These are phyloP conservation scores for Inga leiocalycina DNA, from an alignment of 306 rosid genomes.

Conservation along the genomic window DNA sequence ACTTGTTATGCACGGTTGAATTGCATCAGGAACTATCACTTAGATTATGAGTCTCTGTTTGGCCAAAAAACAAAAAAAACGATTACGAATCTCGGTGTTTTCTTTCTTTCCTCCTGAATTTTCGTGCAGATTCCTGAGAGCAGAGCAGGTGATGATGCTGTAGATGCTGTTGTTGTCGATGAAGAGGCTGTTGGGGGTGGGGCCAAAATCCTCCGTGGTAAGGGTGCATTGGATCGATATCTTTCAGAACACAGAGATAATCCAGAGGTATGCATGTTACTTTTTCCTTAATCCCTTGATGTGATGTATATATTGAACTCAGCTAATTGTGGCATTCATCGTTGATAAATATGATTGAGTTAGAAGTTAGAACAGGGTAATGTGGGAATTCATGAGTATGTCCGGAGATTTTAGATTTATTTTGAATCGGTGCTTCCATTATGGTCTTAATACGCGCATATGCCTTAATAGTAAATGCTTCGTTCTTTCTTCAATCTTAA, in stretches of 20 bases:
- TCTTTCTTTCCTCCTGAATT: background rate
- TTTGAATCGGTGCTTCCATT: background rate
- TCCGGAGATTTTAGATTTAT: background rate
- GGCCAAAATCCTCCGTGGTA: constrained; percentile 82
- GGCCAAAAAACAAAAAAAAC: no score
- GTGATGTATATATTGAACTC: background rate
- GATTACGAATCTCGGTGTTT: background rate
- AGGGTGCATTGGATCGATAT: constrained; percentile 71
- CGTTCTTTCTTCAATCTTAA: background rate
- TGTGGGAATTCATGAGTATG: background rate
- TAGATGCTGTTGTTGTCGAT: constrained; percentile 81
- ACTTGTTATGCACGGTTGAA: background rate
- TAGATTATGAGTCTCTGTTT: constrained; percentile 3
- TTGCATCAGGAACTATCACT: background rate
- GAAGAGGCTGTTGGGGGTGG: constrained; percentile 81
- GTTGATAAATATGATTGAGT: background rate
- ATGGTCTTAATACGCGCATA: background rate
- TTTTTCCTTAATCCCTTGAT: background rate
- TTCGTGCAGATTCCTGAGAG: constrained; percentile 80
- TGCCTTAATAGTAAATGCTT: background rate
- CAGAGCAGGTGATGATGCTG: constrained; percentile 66
- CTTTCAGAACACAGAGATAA: constrained; percentile 57
- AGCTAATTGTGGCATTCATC: background rate
- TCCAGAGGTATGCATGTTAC: constrained; percentile 47
- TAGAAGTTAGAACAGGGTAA: background rate